These are phyloP conservation scores for Sclerotinia nivalis DNA, from an alignment of 2,329 filamentous ascomycete species.

Conservation along the genomic window DNA sequence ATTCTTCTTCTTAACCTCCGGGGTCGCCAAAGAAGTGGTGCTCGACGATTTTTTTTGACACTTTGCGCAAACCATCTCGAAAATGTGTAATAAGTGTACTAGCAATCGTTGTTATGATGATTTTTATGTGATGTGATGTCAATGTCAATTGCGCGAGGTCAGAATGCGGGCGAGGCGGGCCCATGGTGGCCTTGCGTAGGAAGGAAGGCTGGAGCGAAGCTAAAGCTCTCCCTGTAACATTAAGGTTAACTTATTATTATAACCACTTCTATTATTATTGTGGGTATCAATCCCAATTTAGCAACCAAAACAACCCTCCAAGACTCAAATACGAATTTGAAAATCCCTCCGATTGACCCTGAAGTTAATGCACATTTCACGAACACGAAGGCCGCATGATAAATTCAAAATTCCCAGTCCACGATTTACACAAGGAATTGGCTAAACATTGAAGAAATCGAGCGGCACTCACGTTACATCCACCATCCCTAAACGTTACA, in stretches of 20 bases:
- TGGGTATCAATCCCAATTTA: slow-evolving; percentile 24
- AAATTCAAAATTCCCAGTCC: not conserved
- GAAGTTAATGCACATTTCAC: not conserved
- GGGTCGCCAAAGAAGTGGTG: slow-evolving; percentile 61
- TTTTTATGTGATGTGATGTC: slow-evolving; percentile 19
- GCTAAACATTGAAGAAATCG: slow-evolving; percentile 1
- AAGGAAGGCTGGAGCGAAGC: slow-evolving; percentile 14
- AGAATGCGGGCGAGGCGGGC: slow-evolving; percentile 14
- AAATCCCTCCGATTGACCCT: not conserved
- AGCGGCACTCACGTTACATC: slow-evolving; percentile 8
- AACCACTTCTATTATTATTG: slow-evolving; percentile 9
- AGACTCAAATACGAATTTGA: slow-evolving; percentile 22
- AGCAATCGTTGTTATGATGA: slow-evolving; percentile 26
- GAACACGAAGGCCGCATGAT: not conserved
- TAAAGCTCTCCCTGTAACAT: slow-evolving; percentile 14
- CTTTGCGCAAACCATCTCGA: slow-evolving; percentile 63
- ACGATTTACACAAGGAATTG: slow-evolving; percentile 8
- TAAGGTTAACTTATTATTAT: slow-evolving; percentile 1
- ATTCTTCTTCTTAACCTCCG: slow-evolving; percentile 68
- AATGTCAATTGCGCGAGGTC: slow-evolving; percentile 14
- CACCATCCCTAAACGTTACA: slow-evolving; percentile 19
- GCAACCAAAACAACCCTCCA: slow-evolving; percentile 16
- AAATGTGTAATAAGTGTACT: not conserved
- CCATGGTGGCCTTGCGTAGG: not conserved
- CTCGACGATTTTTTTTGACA: slow-evolving; percentile 63